These are phyloP conservation scores for Podospora pseudocomata DNA, from an alignment of 495 filamentous ascomycete species.

Conservation along the genomic window DNA sequence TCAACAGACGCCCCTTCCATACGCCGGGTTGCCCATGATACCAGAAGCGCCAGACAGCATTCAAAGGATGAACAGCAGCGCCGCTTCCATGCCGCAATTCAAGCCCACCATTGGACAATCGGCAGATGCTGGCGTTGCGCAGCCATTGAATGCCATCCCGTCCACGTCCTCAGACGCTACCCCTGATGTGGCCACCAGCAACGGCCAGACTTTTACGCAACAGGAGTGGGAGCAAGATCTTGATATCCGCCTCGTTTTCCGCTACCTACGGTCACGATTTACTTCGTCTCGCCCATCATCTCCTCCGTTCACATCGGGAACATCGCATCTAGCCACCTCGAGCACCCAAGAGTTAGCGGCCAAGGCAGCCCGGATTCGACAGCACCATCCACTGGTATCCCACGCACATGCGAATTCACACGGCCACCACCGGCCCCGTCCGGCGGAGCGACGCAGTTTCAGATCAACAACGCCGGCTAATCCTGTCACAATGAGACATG, in stretches of 20 bases:
- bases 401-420: constrained; percentile 27
- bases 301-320: constrained; percentile 38
- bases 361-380: constrained; percentile 75
- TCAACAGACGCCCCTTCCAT: constrained; percentile 50
- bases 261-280: constrained; percentile 76
- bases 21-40: constrained; percentile 54
- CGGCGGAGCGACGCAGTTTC: constrained; percentile 50
- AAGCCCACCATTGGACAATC: constrained; percentile 46
- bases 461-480: constrained; percentile 48
- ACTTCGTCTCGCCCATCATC: constrained; percentile 35
- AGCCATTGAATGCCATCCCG: constrained; percentile 16
- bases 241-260: constrained; percentile 83
- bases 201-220: constrained; percentile 41
- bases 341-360: constrained; percentile 63
- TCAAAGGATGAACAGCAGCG: constrained; percentile 23
- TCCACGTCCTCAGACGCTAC: constrained; percentile 1
- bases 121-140: constrained; percentile 25
- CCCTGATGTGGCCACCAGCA: constrained; percentile 12
- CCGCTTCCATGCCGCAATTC: constrained; percentile 41
- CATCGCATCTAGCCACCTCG: constrained; percentile 44
- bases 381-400: constrained; percentile 78
- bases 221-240: constrained; percentile 89
- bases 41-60: constrained; percentile 39
- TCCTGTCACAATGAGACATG: constrained; percentile 50
- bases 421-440: constrained; percentile 39